phyloP scores from a whole-genome alignment of 345 rosid genomes.

The Laguncularia racemosa region DNA sequence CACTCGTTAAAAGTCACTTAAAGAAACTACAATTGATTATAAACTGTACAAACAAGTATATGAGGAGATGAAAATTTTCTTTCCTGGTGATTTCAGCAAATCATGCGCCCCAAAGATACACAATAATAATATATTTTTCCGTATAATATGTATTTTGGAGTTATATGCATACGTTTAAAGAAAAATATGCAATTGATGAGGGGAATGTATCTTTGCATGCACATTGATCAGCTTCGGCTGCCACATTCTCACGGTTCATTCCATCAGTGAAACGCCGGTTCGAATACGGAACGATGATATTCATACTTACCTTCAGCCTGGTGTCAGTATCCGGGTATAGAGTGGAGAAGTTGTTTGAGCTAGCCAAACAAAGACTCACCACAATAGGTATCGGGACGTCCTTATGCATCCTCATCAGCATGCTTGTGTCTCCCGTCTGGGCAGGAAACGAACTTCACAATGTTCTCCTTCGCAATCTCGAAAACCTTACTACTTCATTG shows the following conservation, averaged over 20 bases:
- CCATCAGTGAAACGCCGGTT: conserved; percentile 62
- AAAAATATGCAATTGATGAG: neutral
- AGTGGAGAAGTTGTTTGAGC: conserved; percentile 37
- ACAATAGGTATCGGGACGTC: conserved; percentile 60
- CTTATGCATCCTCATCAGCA: conserved; percentile 48
- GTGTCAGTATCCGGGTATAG: conserved; percentile 62
- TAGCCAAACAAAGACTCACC: conserved; percentile 58
- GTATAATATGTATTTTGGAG: too few species aligned
- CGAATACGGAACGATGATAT: conserved; percentile 72
- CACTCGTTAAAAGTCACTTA: too few species aligned
- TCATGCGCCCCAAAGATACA: too few species aligned
- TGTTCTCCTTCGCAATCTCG: conserved; percentile 44
- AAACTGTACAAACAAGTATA: too few species aligned
- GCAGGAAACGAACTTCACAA: conserved; percentile 70
- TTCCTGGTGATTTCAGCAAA: too few species aligned
- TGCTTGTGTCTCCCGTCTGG: conserved; percentile 61
- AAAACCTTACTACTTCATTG: conserved; percentile 51
- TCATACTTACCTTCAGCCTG: conserved; percentile 73
- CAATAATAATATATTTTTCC: too few species aligned
- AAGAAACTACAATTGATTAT: too few species aligned
- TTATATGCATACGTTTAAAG: too few species aligned
- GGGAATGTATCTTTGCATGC: conserved; percentile 14
- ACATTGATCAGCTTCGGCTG: conserved; percentile 33
- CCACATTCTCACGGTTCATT: conserved; percentile 70
- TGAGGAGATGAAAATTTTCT: too few species aligned